Conservation (phyloP, 2,329 filamentous ascomycete species). For the Escovopsis sp. region DNA sequence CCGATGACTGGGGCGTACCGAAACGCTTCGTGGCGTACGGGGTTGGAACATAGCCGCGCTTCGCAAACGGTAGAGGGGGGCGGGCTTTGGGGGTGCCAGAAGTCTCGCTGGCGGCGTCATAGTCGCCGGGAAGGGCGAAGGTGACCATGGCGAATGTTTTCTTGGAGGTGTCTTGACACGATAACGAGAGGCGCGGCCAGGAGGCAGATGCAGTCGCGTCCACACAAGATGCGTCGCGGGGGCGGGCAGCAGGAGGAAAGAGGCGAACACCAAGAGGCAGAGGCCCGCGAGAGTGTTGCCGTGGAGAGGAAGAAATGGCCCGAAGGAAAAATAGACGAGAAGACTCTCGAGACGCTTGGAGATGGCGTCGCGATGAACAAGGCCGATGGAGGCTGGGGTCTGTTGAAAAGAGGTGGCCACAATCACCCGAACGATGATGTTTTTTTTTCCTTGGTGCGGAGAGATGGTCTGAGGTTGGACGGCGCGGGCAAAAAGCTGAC, state of each 20-base stretch:
- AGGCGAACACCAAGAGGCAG: conserved; percentile 1
- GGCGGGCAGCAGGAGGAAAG: neutral
- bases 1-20: conserved; percentile 24
- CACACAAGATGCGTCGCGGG: neutral
- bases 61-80: conserved; percentile 28
- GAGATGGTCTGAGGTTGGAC: conserved; percentile 3
- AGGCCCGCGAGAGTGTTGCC: neutral
- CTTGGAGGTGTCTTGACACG: neutral
- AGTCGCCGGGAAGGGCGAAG: conserved; percentile 24
- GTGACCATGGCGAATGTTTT: conserved; percentile 19
- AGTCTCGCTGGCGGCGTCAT: conserved; percentile 15
- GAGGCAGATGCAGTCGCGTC: neutral
- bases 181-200: neutral
- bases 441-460: neutral
- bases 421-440: conserved; percentile 2
- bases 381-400: neutral
- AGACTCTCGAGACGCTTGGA: neutral
- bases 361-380: conserved; percentile 3
- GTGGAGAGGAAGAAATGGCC: neutral
- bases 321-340: neutral
- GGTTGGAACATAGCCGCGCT: conserved; percentile 26
- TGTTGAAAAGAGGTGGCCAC: conserved; percentile 1
- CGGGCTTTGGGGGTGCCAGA: conserved; percentile 25
- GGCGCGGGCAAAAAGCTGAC: conserved; percentile 4
- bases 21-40: conserved; percentile 21